Base-by-base conservation (phyloP, 1,284 basidiomycete species). In the Mrakiaceae sp. region DNA sequence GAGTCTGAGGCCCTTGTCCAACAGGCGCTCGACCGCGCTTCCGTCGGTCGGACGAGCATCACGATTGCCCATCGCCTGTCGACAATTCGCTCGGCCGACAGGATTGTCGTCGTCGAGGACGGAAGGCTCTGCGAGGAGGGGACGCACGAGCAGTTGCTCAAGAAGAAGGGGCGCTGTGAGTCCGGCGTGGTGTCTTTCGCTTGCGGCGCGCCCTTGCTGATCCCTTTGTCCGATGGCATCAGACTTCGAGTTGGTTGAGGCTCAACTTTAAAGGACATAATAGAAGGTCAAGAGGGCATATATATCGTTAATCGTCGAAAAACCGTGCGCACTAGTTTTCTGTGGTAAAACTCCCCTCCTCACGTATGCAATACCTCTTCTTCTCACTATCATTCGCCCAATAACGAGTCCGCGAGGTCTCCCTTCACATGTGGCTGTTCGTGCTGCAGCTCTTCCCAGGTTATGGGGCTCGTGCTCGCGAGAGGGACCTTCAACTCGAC, bases 91-190 rank as follows among this genome's bases (percentile, higher is more conserved):
- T 27, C 27, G 27, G 71, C 74, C 43, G 74, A 78, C 58, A 68
- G 71, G 27, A 78, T 78, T 65, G 74, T 72, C 62, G 77, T 78
- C 42, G 72, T 78, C 44, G 76, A 77, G 16, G 75, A 76, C 51
- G 77, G 77, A 16, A 64, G 66, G 11, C 73, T 78, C 48, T 71
- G 76, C 12, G 76, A 78, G 64, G 70, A 67, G 43, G 78, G 78
- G 10, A 68, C 70, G 7, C 77, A 79, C 62, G 68, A 72, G 0
- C 73, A 76, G 46, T 68, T 79, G 42, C 59, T 79, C 10, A 67
- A 68, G 11, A 66, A 67, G 43, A 70, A 69, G 12, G 75, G 76
- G 0, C 68, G 75, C 42, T 78, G 78, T 54, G 70, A 27, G 27
- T 27, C 27, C 27, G 27, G 27, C 27, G 27, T 2, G 27, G 2